Conservation (phyloP, 2,329 filamentous ascomycete genomes). For the Knufia petricola region DNA sequence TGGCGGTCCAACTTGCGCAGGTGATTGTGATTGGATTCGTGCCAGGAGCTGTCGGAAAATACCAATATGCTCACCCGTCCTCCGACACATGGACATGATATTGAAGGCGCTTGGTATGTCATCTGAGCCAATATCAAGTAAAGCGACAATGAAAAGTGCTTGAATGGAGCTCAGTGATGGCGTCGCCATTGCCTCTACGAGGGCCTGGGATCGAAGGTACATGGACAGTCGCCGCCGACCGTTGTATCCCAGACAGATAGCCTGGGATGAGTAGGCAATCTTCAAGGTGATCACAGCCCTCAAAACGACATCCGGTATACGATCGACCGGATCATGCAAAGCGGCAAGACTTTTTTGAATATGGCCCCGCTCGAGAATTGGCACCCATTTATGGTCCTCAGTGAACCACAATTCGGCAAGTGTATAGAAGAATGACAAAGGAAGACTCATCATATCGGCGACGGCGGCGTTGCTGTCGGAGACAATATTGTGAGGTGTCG, state of each 20-base stretch:
- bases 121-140: constrained; percentile 22
- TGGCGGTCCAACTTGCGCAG: constrained; percentile 20
- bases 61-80: constrained; percentile 22
- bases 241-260: constrained; percentile 21
- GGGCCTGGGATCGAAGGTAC: constrained; percentile 17
- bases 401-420: constrained; percentile 29
- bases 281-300: constrained; percentile 21
- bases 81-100: constrained; percentile 19
- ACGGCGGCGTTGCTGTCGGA: constrained; percentile 18
- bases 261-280: constrained; percentile 21
- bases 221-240: constrained; percentile 18
- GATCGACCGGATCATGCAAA: constrained; percentile 15
- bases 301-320: constrained; percentile 20
- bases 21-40: constrained; percentile 18
- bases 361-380: constrained; percentile 24
- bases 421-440: constrained; percentile 16
- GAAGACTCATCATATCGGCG: constrained; percentile 17
- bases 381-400: constrained; percentile 31
- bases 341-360: constrained; percentile 14
- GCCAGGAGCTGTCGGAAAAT: constrained; percentile 20
- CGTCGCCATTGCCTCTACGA: constrained; percentile 20
- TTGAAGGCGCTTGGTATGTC: constrained; percentile 21
- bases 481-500: background rate
- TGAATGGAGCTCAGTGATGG: constrained; percentile 19
- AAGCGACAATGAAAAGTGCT: constrained; percentile 20